Evolutionary conservation across 108 stramenopile species (phyloP), one percentile per base, ranked within the genome.

Genomic region (Skeletonema menzelii): DNA sequence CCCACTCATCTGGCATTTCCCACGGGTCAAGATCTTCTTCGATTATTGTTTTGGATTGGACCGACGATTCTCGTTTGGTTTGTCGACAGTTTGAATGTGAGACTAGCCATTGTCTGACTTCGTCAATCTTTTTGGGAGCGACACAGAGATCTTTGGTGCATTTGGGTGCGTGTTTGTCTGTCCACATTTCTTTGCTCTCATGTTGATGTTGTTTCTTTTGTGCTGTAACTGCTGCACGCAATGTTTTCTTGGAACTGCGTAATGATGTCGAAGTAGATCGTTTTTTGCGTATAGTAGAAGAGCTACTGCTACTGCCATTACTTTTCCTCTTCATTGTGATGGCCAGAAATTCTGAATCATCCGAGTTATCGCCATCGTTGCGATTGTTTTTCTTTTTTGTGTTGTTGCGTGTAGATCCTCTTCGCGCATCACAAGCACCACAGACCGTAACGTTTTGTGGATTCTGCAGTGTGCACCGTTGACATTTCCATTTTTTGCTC

Each of bases 81-180:
- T 60, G 49, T 40, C 60, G 40, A 8, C 42, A 37, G 7, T 38
- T n/a, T 56, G 38, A 15, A 26, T 56, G 30, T 0, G 79, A 67
- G 17, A 68, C 26, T 7, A 95, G 40, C 86, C 88, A 95, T 3
- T 70, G 10, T 5, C 59, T 47, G 10, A 92, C 76, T 71, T 91
- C 84, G 34, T 88, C 84, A 12, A 95, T 82, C 71, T 92, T 92
- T 72, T 92, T 91, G 38, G 94, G 90, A 22, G 94, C 91, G 10
- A 95, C 89, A 56, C 90, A 89, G 7, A 95, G 65, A 31, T 95
- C 90, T 0, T 44, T 44, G 26, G 70, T 71, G 4, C 27, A 68
- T 22, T 53, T 63, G 10, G 94, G 94, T 14, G 80, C 62, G 37
- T 89, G 84, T 68, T 83, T 85, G 59, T 90, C 89, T 4, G 84